Evolutionary conservation across 2,329 filamentous ascomycete species (phyloP), one percentile per base, ranked within the genome.

Genomic region (Colletotrichum tropicicola): DNA sequence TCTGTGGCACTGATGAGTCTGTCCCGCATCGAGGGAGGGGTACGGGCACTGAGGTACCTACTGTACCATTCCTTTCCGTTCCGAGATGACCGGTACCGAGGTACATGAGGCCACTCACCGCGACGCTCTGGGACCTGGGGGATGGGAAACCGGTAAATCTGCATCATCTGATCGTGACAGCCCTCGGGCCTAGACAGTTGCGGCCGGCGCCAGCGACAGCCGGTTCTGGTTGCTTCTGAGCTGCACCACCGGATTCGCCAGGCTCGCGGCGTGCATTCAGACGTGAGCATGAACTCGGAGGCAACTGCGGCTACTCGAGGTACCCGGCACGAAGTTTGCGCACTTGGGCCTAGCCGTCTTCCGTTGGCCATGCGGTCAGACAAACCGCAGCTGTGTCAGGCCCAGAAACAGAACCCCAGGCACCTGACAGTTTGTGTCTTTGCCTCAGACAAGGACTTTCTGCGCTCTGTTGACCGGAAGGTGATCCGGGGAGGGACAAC

Each of bases 131-230:
- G n/a, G 25, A 9, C 15, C 10, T 19, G 27, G 21, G 45, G 45
- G 12, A 51, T 21, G 41, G 30, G 47, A 59, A 53, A 63, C 54
- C 49, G 48, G 21, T 41, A 52, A 65, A 60, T 43, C 19, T 37
- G 43, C 48, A 65, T 61, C 61, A 65, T 55, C 56, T 65, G 61
- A 65, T 52, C 41, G 27, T 45, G 35, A 43, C 54, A 47, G 30
- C 17, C 27, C 43, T 30, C n/a, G 30, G 35, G 43, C 19, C 45
- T 45, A 52, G 41, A 54, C 49, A 54, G 15, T 54, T 43, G 37
- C 17, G 10, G 48, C n/a, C 61, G 39, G 47, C 30, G 17, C 17
- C 17, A 44, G 37, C 27, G n/a, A 41, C 25, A 17, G 37, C n/a
- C 19, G 19, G 17, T 21, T 19, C 53, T 44, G 15, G 35, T 3